These are phyloP conservation scores for Sporothrix pallida DNA, from an alignment of 2,329 filamentous ascomycete species.

Conservation along the genomic window DNA sequence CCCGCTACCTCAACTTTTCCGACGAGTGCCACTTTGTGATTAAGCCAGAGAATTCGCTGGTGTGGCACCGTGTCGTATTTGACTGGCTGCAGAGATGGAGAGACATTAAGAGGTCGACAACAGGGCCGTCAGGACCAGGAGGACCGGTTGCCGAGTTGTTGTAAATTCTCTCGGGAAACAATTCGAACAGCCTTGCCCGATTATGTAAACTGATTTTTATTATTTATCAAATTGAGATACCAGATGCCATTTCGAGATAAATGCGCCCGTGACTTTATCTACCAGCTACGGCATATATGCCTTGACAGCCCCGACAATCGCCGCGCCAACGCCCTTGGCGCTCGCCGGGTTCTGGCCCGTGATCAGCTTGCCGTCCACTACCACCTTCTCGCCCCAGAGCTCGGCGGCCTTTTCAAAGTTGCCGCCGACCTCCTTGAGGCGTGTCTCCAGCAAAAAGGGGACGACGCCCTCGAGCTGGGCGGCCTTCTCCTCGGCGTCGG, in stretches of 20 bases:
- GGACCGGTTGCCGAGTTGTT: not conserved
- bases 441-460: slow-evolving; percentile 67
- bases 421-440: slow-evolving; percentile 57
- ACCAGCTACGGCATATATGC: not conserved
- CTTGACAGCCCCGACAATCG: slow-evolving; percentile 51
- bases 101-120: not conserved
- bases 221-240: not conserved
- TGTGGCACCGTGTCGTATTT: slow-evolving; percentile 72
- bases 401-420: slow-evolving; percentile 61
- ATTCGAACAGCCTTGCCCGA: not conserved
- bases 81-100: slow-evolving; percentile 66
- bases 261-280: not conserved
- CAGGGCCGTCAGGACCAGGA: too few species aligned
- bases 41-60: slow-evolving; percentile 69
- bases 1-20: slow-evolving; percentile 72
- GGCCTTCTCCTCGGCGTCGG: slow-evolving; percentile 60
- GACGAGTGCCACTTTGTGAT: slow-evolving; percentile 76
- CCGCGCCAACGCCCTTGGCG: slow-evolving; percentile 58
- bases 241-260: too few species aligned
- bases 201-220: not conserved
- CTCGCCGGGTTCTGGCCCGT: slow-evolving; percentile 65
- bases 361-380: slow-evolving; percentile 59
- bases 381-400: slow-evolving; percentile 55
- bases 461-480: slow-evolving; percentile 49
- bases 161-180: not conserved